Conservation (phyloP, 306 rosid species). For the Trifolium fragiferum region DNA sequence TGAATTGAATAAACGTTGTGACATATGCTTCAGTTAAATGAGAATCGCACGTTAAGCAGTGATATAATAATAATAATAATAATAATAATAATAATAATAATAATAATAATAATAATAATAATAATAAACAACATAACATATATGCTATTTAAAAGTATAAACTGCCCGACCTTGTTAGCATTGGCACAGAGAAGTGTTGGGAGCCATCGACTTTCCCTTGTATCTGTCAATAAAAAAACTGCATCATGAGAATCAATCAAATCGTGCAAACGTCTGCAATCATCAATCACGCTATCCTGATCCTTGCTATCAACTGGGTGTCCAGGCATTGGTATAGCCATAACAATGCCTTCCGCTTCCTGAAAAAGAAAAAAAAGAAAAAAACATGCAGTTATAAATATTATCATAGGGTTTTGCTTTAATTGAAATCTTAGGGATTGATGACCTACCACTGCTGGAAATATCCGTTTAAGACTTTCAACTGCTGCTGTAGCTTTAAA, state of each 20-base stretch:
- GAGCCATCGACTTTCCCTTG: slow-evolving; percentile 99
- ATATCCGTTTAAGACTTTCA: slow-evolving; percentile 78
- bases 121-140: background rate
- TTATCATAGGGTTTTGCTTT: slow-evolving; percentile 1
- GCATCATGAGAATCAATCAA: slow-evolving; percentile 83
- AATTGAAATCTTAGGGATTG: slow-evolving; percentile 19
- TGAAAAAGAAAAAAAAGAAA: slow-evolving; percentile 41
- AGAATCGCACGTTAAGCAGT: slow-evolving; percentile 26
- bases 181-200: slow-evolving; percentile 94
- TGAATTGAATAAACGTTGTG: slow-evolving; percentile 6
- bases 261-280: slow-evolving; percentile 71
- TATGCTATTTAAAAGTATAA: slow-evolving; percentile 27
- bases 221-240: slow-evolving; percentile 90
- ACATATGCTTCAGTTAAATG: slow-evolving; percentile 31
- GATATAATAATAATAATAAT: slow-evolving; percentile 16
- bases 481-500: slow-evolving; percentile 88
- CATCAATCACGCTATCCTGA: slow-evolving; percentile 67
- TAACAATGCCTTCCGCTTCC: slow-evolving; percentile 92
- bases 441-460: slow-evolving; percentile 89
- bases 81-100: too few species aligned
- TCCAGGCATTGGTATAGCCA: slow-evolving; percentile 98
- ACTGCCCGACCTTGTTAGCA: slow-evolving; percentile 72
- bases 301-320: slow-evolving; percentile 81
- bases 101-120: too few species aligned
- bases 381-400: slow-evolving; percentile 19